Conservation (phyloP, 148 eudicot species). For the Heliosperma pusillum region DNA sequence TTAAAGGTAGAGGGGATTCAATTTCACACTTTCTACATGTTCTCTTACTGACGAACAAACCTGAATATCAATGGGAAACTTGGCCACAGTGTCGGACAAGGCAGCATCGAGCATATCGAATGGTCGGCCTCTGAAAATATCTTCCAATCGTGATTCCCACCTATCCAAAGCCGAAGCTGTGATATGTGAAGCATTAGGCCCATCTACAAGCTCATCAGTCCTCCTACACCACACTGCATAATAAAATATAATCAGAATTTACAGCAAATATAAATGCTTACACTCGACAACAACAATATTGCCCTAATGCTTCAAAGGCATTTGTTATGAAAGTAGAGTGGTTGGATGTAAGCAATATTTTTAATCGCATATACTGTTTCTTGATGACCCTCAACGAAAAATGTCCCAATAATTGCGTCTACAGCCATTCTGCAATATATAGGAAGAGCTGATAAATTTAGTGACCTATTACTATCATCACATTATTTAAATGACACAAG, state of each 20-base stretch:
- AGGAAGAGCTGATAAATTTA: too few species aligned
- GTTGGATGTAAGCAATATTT: not conserved
- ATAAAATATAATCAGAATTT: not conserved
- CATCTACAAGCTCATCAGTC: slow-evolving; percentile 98
- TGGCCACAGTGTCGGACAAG: slow-evolving; percentile 79
- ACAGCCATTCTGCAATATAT: too few species aligned
- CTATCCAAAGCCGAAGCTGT: slow-evolving; percentile 86
- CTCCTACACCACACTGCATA: slow-evolving; percentile 96
- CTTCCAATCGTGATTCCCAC: slow-evolving; percentile 94
- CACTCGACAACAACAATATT: not conserved
- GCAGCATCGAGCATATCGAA: slow-evolving; percentile 99
- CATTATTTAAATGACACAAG: not conserved
- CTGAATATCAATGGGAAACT: slow-evolving; percentile 97
- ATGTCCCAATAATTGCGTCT: too few species aligned
- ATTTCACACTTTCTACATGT: not conserved
- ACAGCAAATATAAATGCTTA: not conserved
- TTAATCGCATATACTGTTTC: not conserved
- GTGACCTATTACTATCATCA: too few species aligned
- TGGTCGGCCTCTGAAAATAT: slow-evolving; percentile 78
- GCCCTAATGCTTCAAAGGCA: not conserved
- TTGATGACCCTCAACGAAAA: too few species aligned
- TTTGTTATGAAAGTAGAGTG: not conserved
- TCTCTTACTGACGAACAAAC: slow-evolving; percentile 28
- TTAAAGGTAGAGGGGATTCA: not conserved
- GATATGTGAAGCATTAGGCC: slow-evolving; percentile 96